Percentiles rank a stretch among this genome's conserved stretches.
phyloP scores from a whole-genome alignment of 1,284 basidiomycete species.

The Ustilago bromivora region DNA sequence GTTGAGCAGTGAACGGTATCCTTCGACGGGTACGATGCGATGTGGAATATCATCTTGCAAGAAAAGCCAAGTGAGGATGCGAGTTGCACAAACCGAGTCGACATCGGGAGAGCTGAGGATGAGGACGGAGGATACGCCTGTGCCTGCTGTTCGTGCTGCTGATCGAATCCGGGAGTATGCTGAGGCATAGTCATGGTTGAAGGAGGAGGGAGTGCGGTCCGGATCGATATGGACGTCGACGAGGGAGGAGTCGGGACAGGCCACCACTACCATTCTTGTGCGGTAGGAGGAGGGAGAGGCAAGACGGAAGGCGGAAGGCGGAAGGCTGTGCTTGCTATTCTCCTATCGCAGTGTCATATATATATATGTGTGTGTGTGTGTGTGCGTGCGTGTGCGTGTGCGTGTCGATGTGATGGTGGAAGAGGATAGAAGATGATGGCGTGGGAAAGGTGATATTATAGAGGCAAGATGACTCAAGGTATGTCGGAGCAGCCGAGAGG shows the following conservation, averaged over 20 bases:
- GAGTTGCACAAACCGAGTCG: slow-evolving; percentile 87
- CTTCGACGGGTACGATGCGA: slow-evolving; percentile 89
- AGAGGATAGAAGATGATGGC: background rate
- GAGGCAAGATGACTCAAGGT: background rate
- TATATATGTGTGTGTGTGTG: background rate
- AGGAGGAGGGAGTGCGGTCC: slow-evolving; percentile 20
- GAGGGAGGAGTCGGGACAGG: slow-evolving; percentile 42
- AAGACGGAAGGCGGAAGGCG: background rate
- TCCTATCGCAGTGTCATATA: too few species aligned
- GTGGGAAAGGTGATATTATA: background rate
- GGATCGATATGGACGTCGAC: slow-evolving; percentile 37
- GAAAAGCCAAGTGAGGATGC: slow-evolving; percentile 89
- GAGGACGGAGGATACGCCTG: slow-evolving; percentile 73
- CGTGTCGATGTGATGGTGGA: slow-evolving; percentile 2
- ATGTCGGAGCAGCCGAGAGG: slow-evolving; percentile 1
- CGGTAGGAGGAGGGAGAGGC: background rate
- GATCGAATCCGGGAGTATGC: slow-evolving; percentile 62
- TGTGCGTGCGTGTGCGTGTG: background rate
- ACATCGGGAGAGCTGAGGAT: slow-evolving; percentile 89
- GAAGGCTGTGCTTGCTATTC: background rate
- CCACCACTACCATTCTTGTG: slow-evolving; percentile 40
- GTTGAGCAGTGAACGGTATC: slow-evolving; percentile 72
- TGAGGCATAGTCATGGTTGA: slow-evolving; percentile 55
- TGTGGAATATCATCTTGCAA: slow-evolving; percentile 94
- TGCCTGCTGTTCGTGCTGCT: slow-evolving; percentile 33